These are phyloP conservation scores for Picea sitchensis DNA, from an alignment of 75 land plant species.

Conservation along the genomic window DNA sequence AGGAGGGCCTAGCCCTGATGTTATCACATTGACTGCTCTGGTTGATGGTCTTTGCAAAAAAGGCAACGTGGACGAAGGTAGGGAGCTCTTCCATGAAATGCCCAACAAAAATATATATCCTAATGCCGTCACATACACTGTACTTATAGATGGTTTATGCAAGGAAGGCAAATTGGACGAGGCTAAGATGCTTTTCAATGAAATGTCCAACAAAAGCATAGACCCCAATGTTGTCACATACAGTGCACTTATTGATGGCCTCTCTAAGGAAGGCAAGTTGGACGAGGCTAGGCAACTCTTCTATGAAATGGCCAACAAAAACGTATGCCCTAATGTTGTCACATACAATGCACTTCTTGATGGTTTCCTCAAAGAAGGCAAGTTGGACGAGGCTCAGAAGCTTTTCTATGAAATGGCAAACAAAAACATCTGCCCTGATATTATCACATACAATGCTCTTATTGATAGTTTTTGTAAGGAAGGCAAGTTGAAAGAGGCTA, in stretches of 20 bases:
- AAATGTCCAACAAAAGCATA: slow-evolving; percentile 22
- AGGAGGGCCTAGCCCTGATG: slow-evolving; percentile 24
- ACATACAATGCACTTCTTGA: slow-evolving; percentile 22
- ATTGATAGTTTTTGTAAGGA: slow-evolving; percentile 6
- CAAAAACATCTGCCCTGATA: slow-evolving; percentile 8
- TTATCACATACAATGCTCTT: slow-evolving; percentile 9
- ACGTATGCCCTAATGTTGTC: slow-evolving; percentile 10
- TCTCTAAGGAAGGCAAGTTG: slow-evolving; percentile 21
- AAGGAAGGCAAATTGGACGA: slow-evolving; percentile 11
- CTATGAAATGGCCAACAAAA: slow-evolving; percentile 13
- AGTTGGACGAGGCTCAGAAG: slow-evolving; percentile 14
- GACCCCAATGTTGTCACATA: slow-evolving; percentile 25
- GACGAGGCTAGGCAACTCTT: slow-evolving; percentile 17
- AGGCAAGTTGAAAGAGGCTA: slow-evolving; percentile 13
- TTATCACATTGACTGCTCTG: slow-evolving; percentile 20
- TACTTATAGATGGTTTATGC: slow-evolving; percentile 17
- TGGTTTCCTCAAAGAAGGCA: slow-evolving; percentile 25
- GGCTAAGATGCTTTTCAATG: slow-evolving; percentile 22
- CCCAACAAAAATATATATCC: slow-evolving; percentile 12
- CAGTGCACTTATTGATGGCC: slow-evolving; percentile 22
- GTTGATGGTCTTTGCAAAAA: slow-evolving; percentile 11
- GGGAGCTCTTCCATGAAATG: slow-evolving; percentile 18
- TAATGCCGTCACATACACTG: slow-evolving; percentile 28
- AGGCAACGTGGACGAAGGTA: slow-evolving; percentile 11
- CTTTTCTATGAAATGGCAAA: slow-evolving; percentile 24